phyloP scores from a whole-genome alignment of 345 rosid genomes.

The Pistacia atlantica region DNA sequence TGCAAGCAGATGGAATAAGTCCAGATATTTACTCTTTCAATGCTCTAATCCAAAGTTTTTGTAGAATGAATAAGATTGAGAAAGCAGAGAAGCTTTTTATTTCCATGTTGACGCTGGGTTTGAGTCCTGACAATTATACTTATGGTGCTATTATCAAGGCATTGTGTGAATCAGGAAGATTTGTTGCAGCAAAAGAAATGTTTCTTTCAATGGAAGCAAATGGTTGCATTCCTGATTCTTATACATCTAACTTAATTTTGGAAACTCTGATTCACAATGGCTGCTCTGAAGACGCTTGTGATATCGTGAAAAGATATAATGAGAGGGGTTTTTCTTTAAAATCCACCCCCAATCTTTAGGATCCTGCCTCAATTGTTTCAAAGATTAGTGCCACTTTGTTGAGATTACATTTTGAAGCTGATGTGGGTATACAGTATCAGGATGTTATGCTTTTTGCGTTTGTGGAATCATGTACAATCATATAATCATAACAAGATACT shows the following conservation, averaged over 20 bases:
- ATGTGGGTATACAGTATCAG: background rate
- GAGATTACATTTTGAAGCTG: constrained; percentile 3
- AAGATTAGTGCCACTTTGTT: constrained; percentile 3
- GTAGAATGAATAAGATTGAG: constrained; percentile 55
- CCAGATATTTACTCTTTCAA: constrained; percentile 69
- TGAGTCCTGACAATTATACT: constrained; percentile 69
- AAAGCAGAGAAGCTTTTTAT: constrained; percentile 59
- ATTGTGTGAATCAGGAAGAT: constrained; percentile 52
- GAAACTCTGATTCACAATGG: constrained; percentile 31
- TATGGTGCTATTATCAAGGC: constrained; percentile 57
- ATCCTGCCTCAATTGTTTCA: constrained; percentile 10
- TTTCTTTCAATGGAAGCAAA: constrained; percentile 58
- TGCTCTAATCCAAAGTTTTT: constrained; percentile 61
- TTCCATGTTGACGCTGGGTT: constrained; percentile 53
- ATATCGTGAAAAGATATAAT: constrained; percentile 24
- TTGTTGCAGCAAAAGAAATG: constrained; percentile 61
- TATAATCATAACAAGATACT: background rate
- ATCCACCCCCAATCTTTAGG: constrained; percentile 10
- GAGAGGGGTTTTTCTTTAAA: constrained; percentile 30
- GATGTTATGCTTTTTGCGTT: constrained; percentile 6
- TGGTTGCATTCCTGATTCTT: constrained; percentile 63
- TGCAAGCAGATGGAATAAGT: constrained; percentile 60
- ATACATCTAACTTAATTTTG: constrained; percentile 46
- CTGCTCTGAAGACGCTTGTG: constrained; percentile 32
- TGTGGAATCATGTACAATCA: constrained; percentile 1